Evolutionary conservation across 2,329 filamentous ascomycete species (phyloP).

Genomic region (Calycina herbarum): DNA sequence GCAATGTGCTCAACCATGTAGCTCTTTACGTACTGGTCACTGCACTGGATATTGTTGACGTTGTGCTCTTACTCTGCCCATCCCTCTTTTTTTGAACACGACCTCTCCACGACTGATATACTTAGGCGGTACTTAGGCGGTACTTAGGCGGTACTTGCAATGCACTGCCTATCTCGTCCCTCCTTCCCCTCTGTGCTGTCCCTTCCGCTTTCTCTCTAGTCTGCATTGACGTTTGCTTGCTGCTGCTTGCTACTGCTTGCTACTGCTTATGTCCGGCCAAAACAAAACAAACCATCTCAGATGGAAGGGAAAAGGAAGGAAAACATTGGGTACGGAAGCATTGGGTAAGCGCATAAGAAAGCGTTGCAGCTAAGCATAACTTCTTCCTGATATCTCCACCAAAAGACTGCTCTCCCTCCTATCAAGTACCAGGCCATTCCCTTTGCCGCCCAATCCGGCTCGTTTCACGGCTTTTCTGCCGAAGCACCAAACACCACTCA

Average conservation of each 20-base stretch:
- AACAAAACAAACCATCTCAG: neutral
- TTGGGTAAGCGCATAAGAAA: conserved; percentile 1
- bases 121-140: no score
- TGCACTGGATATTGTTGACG: neutral
- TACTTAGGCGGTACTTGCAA: neutral
- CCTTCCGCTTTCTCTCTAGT: neutral
- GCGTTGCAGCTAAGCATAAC: neutral
- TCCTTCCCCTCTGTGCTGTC: neutral
- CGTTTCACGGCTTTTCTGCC: conserved; percentile 2
- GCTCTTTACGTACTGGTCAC: neutral
- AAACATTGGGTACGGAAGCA: neutral
- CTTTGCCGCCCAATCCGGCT: conserved; percentile 1
- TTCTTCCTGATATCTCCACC: neutral
- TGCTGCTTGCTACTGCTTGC: neutral
- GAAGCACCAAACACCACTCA: conserved; percentile 1
- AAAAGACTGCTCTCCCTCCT: neutral
- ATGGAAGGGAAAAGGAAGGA: neutral
- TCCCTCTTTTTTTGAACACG: neutral
- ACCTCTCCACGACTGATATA: neutral
- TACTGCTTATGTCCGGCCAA: neutral
- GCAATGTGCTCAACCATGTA: neutral
- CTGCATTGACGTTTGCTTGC: conserved; percentile 3
- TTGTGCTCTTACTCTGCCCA: neutral
- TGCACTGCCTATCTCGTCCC: neutral
- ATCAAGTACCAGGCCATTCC: conserved; percentile 1